Conservation (phyloP, 2,329 filamentous ascomycete genomes). For the Aphanocladium album region DNA sequence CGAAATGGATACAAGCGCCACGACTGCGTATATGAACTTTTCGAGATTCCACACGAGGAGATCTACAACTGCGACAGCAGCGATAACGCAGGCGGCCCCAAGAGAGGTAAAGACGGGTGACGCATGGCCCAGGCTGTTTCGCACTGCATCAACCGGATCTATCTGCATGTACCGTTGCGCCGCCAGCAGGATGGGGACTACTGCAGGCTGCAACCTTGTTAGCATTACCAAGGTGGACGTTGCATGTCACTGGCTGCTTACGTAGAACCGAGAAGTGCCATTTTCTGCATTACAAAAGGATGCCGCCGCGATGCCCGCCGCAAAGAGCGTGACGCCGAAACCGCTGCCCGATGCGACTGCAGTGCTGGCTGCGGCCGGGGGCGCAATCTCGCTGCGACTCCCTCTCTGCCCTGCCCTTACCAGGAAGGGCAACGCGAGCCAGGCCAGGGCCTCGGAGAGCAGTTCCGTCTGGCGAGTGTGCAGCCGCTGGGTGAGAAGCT, state of each 20-base stretch:
- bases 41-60: slow-evolving; percentile 25
- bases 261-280: slow-evolving; percentile 10
- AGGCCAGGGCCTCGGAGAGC: slow-evolving; percentile 29
- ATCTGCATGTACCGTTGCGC: slow-evolving; percentile 1
- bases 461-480: slow-evolving; percentile 22
- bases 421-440: slow-evolving; percentile 24
- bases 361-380: slow-evolving; percentile 1
- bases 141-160: background rate
- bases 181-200: slow-evolving; percentile 21
- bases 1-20: slow-evolving; percentile 26
- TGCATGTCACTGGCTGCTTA: slow-evolving; percentile 7
- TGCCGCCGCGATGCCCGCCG: background rate
- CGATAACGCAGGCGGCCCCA: background rate
- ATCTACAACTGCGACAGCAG: slow-evolving; percentile 13
- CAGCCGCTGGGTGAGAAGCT: slow-evolving; percentile 18
- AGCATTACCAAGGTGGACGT: background rate
- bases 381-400: background rate
- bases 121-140: background rate
- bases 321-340: background rate
- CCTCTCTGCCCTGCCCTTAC: slow-evolving; percentile 3
- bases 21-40: slow-evolving; percentile 19
- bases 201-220: slow-evolving; percentile 16
- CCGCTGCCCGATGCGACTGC: background rate
- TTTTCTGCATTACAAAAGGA: slow-evolving; percentile 19
- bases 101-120: background rate